Evolutionary conservation across 305 asterid species (phyloP).

Genomic region (Fraxinus dipetala): DNA sequence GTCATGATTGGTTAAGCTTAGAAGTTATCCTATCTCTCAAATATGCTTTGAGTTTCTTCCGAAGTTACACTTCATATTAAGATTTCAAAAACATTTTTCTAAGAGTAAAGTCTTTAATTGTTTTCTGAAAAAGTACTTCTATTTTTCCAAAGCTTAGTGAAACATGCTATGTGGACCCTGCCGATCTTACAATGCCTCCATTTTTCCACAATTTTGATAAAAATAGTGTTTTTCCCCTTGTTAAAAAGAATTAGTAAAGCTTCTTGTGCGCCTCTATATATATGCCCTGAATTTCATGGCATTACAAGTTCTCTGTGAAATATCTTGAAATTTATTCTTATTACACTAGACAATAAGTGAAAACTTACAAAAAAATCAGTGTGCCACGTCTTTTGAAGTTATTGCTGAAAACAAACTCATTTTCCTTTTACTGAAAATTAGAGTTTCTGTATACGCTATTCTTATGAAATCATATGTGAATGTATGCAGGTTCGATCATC

Average conservation of each 20-base stretch:
- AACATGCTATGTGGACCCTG: not conserved
- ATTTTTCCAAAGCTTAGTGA: not conserved
- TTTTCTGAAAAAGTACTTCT: not conserved
- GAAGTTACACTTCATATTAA: not conserved
- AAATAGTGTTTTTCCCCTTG: not conserved
- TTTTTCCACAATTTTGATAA: not conserved
- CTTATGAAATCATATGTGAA: conserved; percentile 7
- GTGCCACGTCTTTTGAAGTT: not conserved
- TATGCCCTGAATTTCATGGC: not conserved
- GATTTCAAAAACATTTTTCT: not conserved
- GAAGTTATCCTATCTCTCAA: not conserved
- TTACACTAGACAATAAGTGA: not conserved
- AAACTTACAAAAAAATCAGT: not conserved
- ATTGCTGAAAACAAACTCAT: not conserved
- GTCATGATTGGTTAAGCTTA: not conserved
- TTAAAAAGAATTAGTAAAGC: not conserved
- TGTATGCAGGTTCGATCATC: conserved; percentile 24
- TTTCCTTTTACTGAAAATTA: not conserved
- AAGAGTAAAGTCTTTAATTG: not conserved
- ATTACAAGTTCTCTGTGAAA: not conserved
- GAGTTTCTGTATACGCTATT: not conserved
- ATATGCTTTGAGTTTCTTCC: not conserved
- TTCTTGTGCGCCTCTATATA: not conserved
- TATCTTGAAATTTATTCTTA: not conserved
- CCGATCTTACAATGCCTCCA: not conserved